phyloP scores from a whole-genome alignment of 202 grass and related monocot genomes.

The Sporobolus alterniflorus region DNA sequence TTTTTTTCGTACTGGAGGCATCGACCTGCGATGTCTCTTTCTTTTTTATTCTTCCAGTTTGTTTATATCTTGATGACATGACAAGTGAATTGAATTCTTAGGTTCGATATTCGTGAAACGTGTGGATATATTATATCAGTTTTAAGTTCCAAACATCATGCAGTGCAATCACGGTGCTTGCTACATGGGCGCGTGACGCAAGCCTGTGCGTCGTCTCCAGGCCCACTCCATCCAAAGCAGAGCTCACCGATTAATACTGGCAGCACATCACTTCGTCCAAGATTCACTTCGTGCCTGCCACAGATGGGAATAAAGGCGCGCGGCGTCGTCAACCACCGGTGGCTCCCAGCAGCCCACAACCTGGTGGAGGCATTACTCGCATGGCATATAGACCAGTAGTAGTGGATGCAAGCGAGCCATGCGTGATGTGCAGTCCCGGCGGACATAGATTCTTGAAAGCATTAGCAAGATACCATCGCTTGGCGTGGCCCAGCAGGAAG shows the following conservation, averaged over 20 bases:
- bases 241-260: no score
- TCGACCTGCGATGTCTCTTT: no score
- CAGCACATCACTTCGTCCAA: neutral
- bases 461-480: conserved; percentile 29
- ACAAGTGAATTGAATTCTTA: no score
- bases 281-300: conserved; percentile 21
- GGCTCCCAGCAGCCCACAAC: conserved; percentile 1
- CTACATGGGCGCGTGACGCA: conserved; percentile 13
- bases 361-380: conserved; percentile 14
- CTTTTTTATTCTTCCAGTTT: no score
- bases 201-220: neutral
- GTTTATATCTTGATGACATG: no score
- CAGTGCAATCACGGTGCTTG: neutral
- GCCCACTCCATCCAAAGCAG: neutral
- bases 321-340: conserved; percentile 21
- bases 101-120: no score
- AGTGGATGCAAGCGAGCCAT: conserved; percentile 34
- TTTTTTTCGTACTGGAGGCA: no score
- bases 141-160: no score
- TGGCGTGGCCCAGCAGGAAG: neutral
- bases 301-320: conserved; percentile 27
- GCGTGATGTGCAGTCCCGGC: neutral
- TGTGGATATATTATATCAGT: no score
- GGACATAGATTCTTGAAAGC: conserved; percentile 37
- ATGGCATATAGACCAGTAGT: neutral